Evolutionary conservation across 176 grass and related monocot species (phyloP), one percentile per base, ranked within the genome.

Genomic region (Neostapfia colusana): DNA sequence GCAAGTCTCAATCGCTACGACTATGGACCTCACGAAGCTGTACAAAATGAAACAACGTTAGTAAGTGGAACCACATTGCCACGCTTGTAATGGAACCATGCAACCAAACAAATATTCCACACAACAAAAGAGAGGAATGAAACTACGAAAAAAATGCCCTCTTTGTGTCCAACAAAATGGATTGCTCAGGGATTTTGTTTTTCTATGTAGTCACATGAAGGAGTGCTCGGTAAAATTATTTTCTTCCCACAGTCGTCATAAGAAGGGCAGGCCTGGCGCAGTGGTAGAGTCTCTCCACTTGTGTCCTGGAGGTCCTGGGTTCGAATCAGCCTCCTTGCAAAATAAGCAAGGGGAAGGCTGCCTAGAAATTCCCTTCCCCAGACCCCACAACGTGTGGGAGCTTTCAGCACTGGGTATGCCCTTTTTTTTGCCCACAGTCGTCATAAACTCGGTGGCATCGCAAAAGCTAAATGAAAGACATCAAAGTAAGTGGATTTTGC

Each of bases 1-100:
- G 3, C 31, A 11, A 53, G 37, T 10, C 11, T 56, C 27, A 13
- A 58, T 24, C n/a, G 8, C 8, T 24, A 40, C 9, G 12, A 43
- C 12, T 55, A 34, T 49, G 44, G 14, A 55, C 31, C 79, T 56
- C 59, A 18, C 11, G 38, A 79, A 70, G n/a, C 86, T 84, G 81
- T 50, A 80, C 5, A 50, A 70, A 38, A 27, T 1, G 46, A 44
- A 69, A 70, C 56, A n/a, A 46, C 48, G 34, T 84, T 23, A 80
- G 44, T 31, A 69, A 9, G 8, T 10, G n/a, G 41, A 67, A 61
- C 16, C 7, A 77, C 43, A 77, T 65, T 77, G 20, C 18, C 25
- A 65, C 43, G 31, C 14, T 51, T n/a, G 17, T 36, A 64, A 26
- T 63, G 25, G 31, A 68, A 9, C 7, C 14, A 28, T 63, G 7